phyloP scores from a whole-genome alignment of 495 filamentous ascomycete genomes.

The Aspergillus bertholletiae region DNA sequence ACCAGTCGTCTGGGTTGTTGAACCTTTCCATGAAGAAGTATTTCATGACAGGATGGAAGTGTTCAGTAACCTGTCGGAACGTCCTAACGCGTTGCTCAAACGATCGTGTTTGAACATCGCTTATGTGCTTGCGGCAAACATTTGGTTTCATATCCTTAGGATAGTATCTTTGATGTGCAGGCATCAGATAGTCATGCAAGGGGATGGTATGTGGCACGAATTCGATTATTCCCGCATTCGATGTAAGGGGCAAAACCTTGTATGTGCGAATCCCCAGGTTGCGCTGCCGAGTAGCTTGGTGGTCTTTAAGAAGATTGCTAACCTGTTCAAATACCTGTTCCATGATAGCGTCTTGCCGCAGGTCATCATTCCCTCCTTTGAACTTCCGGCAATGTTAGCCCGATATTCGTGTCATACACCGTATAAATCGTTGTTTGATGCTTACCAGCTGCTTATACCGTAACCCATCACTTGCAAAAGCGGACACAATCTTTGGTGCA shows the following conservation, averaged over 20 bases:
- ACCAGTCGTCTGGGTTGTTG: slow-evolving; percentile 94
- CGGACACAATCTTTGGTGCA: slow-evolving; percentile 86
- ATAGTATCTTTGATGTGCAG: slow-evolving; percentile 81
- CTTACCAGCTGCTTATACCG: slow-evolving; percentile 80
- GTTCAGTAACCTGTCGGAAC: slow-evolving; percentile 69
- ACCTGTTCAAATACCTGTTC: slow-evolving; percentile 98
- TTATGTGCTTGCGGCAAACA: slow-evolving; percentile 73
- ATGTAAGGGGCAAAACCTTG: slow-evolving; percentile 86
- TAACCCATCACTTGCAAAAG: slow-evolving; percentile 67
- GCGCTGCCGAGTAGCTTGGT: slow-evolving; percentile 81
- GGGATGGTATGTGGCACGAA: slow-evolving; percentile 92
- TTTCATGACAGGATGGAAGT: slow-evolving; percentile 89
- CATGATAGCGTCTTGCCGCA: slow-evolving; percentile 99
- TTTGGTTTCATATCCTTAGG: slow-evolving; percentile 77
- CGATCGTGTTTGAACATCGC: slow-evolving; percentile 61
- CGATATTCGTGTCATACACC: background rate
- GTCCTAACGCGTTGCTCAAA: slow-evolving; percentile 66
- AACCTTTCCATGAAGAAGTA: slow-evolving; percentile 98
- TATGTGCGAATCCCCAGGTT: slow-evolving; percentile 89
- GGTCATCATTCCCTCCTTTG: slow-evolving; percentile 91
- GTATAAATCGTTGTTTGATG: background rate
- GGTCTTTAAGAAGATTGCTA: slow-evolving; percentile 78
- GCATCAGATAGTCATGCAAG: slow-evolving; percentile 84
- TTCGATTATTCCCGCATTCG: slow-evolving; percentile 88
- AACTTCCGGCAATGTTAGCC: slow-evolving; percentile 45